These are phyloP conservation scores for Samsoniella hepiali DNA, from an alignment of 2,329 filamentous ascomycete genomes.

Conservation along the genomic window DNA sequence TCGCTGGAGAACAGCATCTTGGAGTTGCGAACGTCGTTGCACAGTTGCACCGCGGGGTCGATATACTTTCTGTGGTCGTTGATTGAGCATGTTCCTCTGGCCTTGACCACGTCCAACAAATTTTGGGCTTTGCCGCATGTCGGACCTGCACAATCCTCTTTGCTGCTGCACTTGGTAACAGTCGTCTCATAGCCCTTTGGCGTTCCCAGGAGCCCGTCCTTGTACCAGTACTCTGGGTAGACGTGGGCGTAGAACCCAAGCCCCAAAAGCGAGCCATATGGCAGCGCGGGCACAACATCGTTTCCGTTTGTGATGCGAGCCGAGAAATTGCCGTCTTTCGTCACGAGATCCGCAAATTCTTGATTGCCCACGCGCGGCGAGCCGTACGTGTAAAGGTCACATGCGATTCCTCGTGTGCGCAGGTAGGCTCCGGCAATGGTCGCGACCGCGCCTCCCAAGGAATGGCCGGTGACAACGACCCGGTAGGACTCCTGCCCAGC, in stretches of 20 bases:
- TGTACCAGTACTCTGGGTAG: constrained; percentile 2
- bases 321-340: not conserved
- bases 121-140: not conserved
- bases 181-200: not conserved
- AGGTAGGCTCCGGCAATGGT: constrained; percentile 57
- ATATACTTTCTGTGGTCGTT: not conserved
- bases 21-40: not conserved
- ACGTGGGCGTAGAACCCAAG: not conserved
- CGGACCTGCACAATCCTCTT: not conserved
- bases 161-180: not conserved
- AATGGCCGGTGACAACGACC: constrained; percentile 62
- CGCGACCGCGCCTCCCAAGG: constrained; percentile 63
- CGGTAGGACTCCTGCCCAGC: constrained; percentile 39
- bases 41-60: not conserved
- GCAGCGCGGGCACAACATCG: not conserved
- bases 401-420: constrained; percentile 42
- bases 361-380: constrained; percentile 62
- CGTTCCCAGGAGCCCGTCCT: not conserved
- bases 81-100: not conserved
- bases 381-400: constrained; percentile 64
- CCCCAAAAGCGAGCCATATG: not conserved
- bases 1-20: not conserved
- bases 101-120: not conserved
- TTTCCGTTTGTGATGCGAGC: constrained; percentile 4
- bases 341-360: constrained; percentile 53